Percentiles rank a stretch among this genome's conserved stretches.
Conservation (phyloP, 495 filamentous ascomycete genomes). For the Emericellopsis terricola region DNA sequence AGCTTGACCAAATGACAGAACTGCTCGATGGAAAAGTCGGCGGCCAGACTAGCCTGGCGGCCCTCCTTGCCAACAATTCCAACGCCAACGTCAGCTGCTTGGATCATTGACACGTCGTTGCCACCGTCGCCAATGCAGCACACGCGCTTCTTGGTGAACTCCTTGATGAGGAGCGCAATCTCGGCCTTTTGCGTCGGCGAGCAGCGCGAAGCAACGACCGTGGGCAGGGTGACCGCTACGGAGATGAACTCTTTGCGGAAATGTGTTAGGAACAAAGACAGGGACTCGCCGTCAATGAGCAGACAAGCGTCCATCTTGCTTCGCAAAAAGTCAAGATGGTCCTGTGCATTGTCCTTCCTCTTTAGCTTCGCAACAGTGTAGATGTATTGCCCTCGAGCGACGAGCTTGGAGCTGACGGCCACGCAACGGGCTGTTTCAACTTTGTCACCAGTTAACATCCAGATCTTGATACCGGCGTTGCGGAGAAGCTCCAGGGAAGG, state of each 20-base stretch:
- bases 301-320: slow-evolving; percentile 77
- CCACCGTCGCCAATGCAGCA: slow-evolving; percentile 96
- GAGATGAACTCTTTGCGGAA: slow-evolving; percentile 75
- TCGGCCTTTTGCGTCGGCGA: slow-evolving; percentile 96
- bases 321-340: slow-evolving; percentile 72
- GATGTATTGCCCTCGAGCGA: slow-evolving; percentile 89
- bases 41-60: slow-evolving; percentile 80
- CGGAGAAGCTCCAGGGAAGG: slow-evolving; percentile 83
- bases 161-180: slow-evolving; percentile 75
- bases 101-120: slow-evolving; percentile 99
- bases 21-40: slow-evolving; percentile 88
- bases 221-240: slow-evolving; percentile 69
- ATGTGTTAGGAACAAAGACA: slow-evolving; percentile 64
- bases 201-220: slow-evolving; percentile 92
- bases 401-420: slow-evolving; percentile 82
- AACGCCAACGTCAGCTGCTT: slow-evolving; percentile 92
- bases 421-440: slow-evolving; percentile 96
- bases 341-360: slow-evolving; percentile 60
- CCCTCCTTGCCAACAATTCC: slow-evolving; percentile 98
- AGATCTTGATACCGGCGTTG: slow-evolving; percentile 98
- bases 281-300: slow-evolving; percentile 85
- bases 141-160: slow-evolving; percentile 80
- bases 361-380: slow-evolving; percentile 79
- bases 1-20: slow-evolving; percentile 95
- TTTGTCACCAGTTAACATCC: slow-evolving; percentile 99